Percentiles rank a stretch among this genome's conserved stretches.
phyloP scores from a whole-genome alignment of 257 asterid species.

The Eustoma russellianum region DNA sequence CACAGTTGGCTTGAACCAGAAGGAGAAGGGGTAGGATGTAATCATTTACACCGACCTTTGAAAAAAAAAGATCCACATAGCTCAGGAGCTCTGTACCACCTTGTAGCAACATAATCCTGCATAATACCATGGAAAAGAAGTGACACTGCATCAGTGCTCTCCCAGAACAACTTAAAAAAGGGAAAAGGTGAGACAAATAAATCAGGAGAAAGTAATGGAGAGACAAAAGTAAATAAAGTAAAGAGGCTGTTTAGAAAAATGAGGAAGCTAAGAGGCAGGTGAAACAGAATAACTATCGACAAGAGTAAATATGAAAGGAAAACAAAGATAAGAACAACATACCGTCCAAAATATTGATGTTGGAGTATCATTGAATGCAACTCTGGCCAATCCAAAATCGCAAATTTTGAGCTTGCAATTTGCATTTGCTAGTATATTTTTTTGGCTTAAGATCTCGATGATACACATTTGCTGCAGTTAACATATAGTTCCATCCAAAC shows the following conservation, averaged over 20 bases:
- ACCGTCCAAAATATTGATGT: conserved; percentile 94
- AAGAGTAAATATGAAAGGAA: too few species aligned
- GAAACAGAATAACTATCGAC: too few species aligned
- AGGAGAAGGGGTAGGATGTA: conserved; percentile 9
- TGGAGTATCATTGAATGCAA: conserved; percentile 81
- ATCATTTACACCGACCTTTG: conserved; percentile 47
- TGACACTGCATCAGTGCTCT: not conserved
- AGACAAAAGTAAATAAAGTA: too few species aligned
- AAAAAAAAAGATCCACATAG: conserved; percentile 92
- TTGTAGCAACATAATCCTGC: conserved; percentile 98
- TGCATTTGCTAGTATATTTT: conserved; percentile 93
- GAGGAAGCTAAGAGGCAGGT: too few species aligned
- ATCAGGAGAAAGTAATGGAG: too few species aligned
- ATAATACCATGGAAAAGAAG: conserved; percentile 13
- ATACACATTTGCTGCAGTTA: conserved; percentile 76
- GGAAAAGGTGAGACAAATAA: not conserved
- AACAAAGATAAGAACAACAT: conserved; percentile 1
- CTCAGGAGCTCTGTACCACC: conserved; percentile 99
- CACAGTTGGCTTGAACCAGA: not conserved
- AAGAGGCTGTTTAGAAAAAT: too few species aligned
- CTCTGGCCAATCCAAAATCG: conserved; percentile 91
- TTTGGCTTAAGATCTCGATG: conserved; percentile 94
- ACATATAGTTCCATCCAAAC: not conserved
- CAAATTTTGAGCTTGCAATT: conserved; percentile 93
- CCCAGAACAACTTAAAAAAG: not conserved